These are phyloP conservation scores for Xanthoparmelia taractica DNA, from an alignment of 495 filamentous ascomycete genomes.

Conservation along the genomic window DNA sequence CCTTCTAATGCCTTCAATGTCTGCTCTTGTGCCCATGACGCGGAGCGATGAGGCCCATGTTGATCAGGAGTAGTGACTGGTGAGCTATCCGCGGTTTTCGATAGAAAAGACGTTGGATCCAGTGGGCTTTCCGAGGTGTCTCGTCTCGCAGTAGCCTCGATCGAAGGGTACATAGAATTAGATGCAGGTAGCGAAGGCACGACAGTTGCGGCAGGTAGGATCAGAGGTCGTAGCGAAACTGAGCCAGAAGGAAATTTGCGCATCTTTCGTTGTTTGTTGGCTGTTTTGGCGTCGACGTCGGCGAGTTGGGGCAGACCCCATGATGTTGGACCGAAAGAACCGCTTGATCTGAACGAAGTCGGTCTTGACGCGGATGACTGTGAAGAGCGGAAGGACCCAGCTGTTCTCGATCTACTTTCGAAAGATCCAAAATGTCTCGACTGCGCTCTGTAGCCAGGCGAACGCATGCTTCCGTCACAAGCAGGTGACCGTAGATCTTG, in stretches of 20 bases:
- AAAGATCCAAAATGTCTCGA: slow-evolving; percentile 9
- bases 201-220: slow-evolving; percentile 27
- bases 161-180: slow-evolving; percentile 24
- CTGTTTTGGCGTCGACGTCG: slow-evolving; percentile 14
- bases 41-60: slow-evolving; percentile 12
- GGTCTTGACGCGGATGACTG: slow-evolving; percentile 24
- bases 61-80: slow-evolving; percentile 22
- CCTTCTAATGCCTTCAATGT: slow-evolving; percentile 30
- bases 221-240: slow-evolving; percentile 32
- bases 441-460: slow-evolving; percentile 7
- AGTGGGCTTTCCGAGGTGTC: slow-evolving; percentile 18
- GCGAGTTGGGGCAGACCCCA: slow-evolving; percentile 20
- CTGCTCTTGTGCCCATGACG: slow-evolving; percentile 25
- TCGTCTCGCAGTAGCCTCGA: slow-evolving; percentile 11
- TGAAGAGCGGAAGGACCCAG: slow-evolving; percentile 27
- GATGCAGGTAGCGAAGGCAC: slow-evolving; percentile 25
- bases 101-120: slow-evolving; percentile 24
- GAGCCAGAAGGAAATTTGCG: slow-evolving; percentile 35
- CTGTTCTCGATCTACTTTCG: slow-evolving; percentile 15
- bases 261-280: slow-evolving; percentile 30
- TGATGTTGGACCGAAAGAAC: slow-evolving; percentile 21
- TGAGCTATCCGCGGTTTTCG: slow-evolving; percentile 17
- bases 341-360: slow-evolving; percentile 23
- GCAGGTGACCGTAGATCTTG: neutral
- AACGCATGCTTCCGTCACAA: slow-evolving; percentile 7